Percentiles rank a stretch among this genome's conserved stretches.
Evolutionary conservation across 257 asterid genomes (phyloP).

Genomic region (Henckelia pumila): DNA sequence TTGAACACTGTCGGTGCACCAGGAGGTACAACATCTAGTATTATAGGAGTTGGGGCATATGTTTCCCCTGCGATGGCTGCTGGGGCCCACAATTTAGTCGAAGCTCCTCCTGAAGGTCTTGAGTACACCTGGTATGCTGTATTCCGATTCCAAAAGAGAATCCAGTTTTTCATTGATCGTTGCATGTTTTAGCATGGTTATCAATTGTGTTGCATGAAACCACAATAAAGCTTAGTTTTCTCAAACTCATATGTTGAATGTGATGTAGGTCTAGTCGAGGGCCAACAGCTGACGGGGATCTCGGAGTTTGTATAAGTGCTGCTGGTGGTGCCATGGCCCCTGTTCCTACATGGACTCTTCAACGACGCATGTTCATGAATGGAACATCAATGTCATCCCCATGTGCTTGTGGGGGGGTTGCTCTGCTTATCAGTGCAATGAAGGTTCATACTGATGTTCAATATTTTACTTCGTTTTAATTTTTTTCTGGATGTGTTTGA

Average conservation of each 20-base stretch:
- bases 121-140: slow-evolving; percentile 85
- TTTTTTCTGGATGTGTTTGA: neutral
- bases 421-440: slow-evolving; percentile 93
- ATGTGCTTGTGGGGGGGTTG: slow-evolving; percentile 96
- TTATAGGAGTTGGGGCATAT: slow-evolving; percentile 97
- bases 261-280: slow-evolving; percentile 98
- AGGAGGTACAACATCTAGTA: slow-evolving; percentile 97
- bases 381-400: slow-evolving; percentile 99
- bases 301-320: slow-evolving; percentile 91
- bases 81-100: slow-evolving; percentile 86
- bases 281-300: slow-evolving; percentile 94
- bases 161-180: slow-evolving; percentile 14
- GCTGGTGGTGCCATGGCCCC: slow-evolving; percentile 99
- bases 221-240: slow-evolving; percentile 16
- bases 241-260: slow-evolving; percentile 33
- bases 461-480: slow-evolving; percentile 9
- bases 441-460: slow-evolving; percentile 50
- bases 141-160: slow-evolving; percentile 19
- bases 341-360: slow-evolving; percentile 99
- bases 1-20: slow-evolving; percentile 98
- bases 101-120: slow-evolving; percentile 94
- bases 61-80: slow-evolving; percentile 99
- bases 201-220: slow-evolving; percentile 8
- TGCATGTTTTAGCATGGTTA: neutral
- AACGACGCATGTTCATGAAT: slow-evolving; percentile 93